Evolutionary conservation across 257 asterid genomes (phyloP).

Genomic region (Eustoma russellianum): DNA sequence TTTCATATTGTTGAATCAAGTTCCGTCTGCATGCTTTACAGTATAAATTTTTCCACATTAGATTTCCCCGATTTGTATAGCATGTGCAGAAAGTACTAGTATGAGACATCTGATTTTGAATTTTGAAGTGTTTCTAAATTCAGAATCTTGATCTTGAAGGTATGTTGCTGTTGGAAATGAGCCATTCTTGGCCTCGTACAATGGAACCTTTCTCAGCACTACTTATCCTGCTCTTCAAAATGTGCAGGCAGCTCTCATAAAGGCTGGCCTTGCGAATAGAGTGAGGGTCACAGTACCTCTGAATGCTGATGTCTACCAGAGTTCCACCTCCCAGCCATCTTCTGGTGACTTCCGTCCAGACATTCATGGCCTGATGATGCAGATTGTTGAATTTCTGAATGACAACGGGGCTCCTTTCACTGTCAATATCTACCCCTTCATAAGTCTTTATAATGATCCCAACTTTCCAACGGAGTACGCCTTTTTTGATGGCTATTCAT

Average conservation of each 20-base stretch:
- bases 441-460: conserved; percentile 8
- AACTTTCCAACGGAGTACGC: conserved; percentile 18
- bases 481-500: conserved; percentile 21
- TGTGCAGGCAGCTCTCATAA: conserved; percentile 24
- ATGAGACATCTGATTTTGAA: not conserved
- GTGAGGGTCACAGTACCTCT: conserved; percentile 23
- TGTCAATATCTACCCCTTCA: conserved; percentile 21
- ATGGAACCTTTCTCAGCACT: conserved; percentile 12
- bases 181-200: conserved; percentile 17
- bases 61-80: too few relatives aligned
- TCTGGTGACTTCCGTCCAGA: conserved; percentile 20
- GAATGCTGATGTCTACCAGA: conserved; percentile 26
- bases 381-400: conserved; percentile 19
- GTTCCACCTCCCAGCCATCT: conserved; percentile 15
- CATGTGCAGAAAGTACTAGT: too few relatives aligned
- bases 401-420: conserved; percentile 18
- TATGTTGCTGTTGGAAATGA: conserved; percentile 21
- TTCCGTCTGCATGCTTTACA: too few relatives aligned
- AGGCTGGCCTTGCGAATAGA: conserved; percentile 23
- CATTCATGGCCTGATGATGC: conserved; percentile 15
- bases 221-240: conserved; percentile 24
- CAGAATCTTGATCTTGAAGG: not conserved
- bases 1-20: too few relatives aligned
- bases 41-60: too few relatives aligned
- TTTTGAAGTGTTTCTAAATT: not conserved